These are phyloP conservation scores for Pseudopithomyces maydicus DNA, from an alignment of 2,329 filamentous ascomycete genomes.

Conservation along the genomic window DNA sequence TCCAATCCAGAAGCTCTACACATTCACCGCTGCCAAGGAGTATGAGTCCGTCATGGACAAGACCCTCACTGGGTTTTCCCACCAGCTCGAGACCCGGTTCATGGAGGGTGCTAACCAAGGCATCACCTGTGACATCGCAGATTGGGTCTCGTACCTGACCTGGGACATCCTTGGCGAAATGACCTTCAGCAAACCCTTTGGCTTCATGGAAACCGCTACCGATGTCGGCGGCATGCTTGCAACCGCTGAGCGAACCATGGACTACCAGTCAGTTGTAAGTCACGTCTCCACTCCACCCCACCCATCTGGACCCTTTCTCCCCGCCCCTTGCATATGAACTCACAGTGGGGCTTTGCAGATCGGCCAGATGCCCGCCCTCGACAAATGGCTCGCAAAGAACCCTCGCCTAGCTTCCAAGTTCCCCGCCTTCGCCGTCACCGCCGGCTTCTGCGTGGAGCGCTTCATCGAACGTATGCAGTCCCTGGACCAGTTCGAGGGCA, in stretches of 20 bases:
- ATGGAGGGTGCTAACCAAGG: constrained; percentile 27
- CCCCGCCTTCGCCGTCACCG: constrained; percentile 20
- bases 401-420: constrained; percentile 18
- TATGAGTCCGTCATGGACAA: constrained; percentile 35
- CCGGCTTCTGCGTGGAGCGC: constrained; percentile 22
- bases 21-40: constrained; percentile 27
- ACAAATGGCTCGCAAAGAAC: constrained; percentile 26
- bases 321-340: not conserved
- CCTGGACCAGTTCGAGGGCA: constrained; percentile 12
- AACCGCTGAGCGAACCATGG: constrained; percentile 19
- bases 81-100: constrained; percentile 32
- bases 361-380: constrained; percentile 38
- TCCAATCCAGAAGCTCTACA: constrained; percentile 39
- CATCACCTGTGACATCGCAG: constrained; percentile 36
- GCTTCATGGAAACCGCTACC: constrained; percentile 48
- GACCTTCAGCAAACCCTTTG: constrained; percentile 49
- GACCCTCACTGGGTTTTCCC: constrained; percentile 25
- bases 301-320: not conserved
- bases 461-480: constrained; percentile 21
- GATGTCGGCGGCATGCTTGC: constrained; percentile 44
- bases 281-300: not conserved
- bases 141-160: constrained; percentile 40
- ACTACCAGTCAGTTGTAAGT: constrained; percentile 26
- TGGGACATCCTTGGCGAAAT: constrained; percentile 46
- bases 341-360: constrained; percentile 10